Base-by-base conservation (phyloP, 441 rosid species). In the Viola pubescens region DNA sequence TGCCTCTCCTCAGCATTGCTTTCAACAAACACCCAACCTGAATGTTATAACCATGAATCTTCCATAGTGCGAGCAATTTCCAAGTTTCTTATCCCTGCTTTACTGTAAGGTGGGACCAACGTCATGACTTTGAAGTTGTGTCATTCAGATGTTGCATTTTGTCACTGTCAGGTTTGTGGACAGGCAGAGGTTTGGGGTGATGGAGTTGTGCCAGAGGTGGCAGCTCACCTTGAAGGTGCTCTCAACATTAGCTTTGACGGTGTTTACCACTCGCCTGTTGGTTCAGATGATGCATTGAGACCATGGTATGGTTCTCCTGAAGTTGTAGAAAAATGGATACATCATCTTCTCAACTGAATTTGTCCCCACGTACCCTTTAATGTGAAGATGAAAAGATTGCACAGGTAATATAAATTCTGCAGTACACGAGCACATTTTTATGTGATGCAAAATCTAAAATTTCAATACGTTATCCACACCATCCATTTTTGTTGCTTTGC, bases 131-230 rank as follows among this genome's bases (percentile, higher is more conserved):
- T 43, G 34, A 9, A 38, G 46, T 39, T 59, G 42, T 40, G n/a
- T n/a, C 34, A 41, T 60, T 48, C 11, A 5, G n/a, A 37, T 49
- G 11, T 38, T 55, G 40, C 14, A 11, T 37, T 11, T n/a, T 49
- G 42, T 49, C 75, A 0, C 26, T 4, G 11, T 4, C 48, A 87
- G 90, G 94, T 92, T 37, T 89, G 94, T 14, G 95, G 95, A 67
- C 68, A 71, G 72, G 94, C 95, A 65, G 87, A 85, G 68, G 97
- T 85, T 13, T 89, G 97, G 98, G 98, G 98, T 7, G 98, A 89
- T 68, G 97, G 98, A 54, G 94, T 92, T 12, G 98, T 92, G 52
- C 98, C 94, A 2, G 97, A 87, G 74, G 79, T 62, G 60, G 84
- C 97, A 14, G 95, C 97, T 4, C 85, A 87, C 72, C 71, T 89